A percentile compares a stretch with the other conserved stretches of the same genome.
Conservation (phyloP, 2,329 filamentous ascomycete genomes). For the Piedraia hortae region DNA sequence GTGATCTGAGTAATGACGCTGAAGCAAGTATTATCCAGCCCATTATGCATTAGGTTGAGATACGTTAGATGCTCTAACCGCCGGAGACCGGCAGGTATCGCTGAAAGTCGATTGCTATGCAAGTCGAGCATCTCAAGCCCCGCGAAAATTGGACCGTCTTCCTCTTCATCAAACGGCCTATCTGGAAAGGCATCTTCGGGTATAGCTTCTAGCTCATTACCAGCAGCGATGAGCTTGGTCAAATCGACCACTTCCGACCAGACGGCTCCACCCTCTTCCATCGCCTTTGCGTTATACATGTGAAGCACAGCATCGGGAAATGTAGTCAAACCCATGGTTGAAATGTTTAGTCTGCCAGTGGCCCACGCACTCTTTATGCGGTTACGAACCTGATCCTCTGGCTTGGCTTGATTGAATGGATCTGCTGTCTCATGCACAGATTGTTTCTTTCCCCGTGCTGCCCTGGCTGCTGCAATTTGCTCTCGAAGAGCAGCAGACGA, state of each 20-base stretch:
- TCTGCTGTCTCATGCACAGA: constrained; percentile 18
- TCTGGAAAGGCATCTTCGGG: constrained; percentile 60
- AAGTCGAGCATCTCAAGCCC: constrained; percentile 58
- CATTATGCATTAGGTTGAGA: constrained; percentile 56
- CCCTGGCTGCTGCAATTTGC: constrained; percentile 79
- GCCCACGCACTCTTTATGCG: constrained; percentile 45
- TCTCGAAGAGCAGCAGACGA: constrained; percentile 63
- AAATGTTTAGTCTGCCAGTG: constrained; percentile 66
- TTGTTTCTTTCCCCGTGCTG: constrained; percentile 25
- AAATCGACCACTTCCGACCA: constrained; percentile 89
- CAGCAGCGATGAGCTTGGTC: constrained; percentile 56
- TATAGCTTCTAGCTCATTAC: constrained; percentile 60
- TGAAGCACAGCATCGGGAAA: constrained; percentile 61
- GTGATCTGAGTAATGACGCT: constrained; percentile 46
- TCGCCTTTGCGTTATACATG: constrained; percentile 63
- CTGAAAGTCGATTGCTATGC: constrained; percentile 52
- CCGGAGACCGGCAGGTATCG: constrained; percentile 48
- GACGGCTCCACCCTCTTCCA: constrained; percentile 32
- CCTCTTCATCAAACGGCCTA: constrained; percentile 25
- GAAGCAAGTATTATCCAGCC: constrained; percentile 42
- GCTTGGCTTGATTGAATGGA: constrained; percentile 41
- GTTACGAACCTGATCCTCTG: constrained; percentile 35
- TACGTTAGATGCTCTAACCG: constrained; percentile 46
- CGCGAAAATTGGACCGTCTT: constrained; percentile 57
- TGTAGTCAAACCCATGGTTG: constrained; percentile 49